Evolutionary conservation across 2,329 filamentous ascomycete species (phyloP).

Genomic region (Emergomyces pasteurianus): DNA sequence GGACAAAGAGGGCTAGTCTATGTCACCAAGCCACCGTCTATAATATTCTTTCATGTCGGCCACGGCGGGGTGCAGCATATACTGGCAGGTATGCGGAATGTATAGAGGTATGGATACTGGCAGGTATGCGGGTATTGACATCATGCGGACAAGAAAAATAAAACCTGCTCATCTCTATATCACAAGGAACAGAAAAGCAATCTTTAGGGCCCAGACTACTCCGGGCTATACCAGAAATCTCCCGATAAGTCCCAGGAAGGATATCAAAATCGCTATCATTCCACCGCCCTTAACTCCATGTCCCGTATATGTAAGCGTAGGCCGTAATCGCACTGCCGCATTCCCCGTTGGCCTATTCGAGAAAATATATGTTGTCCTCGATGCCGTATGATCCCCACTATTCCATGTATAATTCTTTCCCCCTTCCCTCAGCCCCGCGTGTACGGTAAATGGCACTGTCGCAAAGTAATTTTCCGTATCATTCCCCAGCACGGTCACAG

Average conservation of each 20-base stretch:
- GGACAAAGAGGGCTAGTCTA: background rate
- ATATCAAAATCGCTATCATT: background rate
- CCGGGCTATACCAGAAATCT: background rate
- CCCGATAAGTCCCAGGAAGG: background rate
- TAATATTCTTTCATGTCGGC: background rate
- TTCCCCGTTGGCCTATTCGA: background rate
- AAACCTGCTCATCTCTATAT: no score
- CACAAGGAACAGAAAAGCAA: background rate
- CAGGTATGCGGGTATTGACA: background rate
- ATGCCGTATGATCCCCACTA: background rate
- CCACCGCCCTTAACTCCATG: background rate
- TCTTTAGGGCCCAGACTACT: background rate
- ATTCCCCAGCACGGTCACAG: background rate
- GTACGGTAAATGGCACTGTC: constrained; percentile 1
- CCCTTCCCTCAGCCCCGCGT: background rate
- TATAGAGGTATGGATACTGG: no score
- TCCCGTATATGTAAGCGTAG: background rate
- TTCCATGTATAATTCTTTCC: background rate
- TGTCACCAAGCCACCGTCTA: no score
- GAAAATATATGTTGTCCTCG: background rate
- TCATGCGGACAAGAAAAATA: background rate
- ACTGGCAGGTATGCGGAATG: background rate
- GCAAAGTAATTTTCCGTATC: constrained; percentile 5
- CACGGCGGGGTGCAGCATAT: background rate
- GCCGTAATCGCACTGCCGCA: background rate